These are phyloP conservation scores for Candida multigemmis DNA, from an alignment of 805 yeast genomes.

Conservation along the genomic window DNA sequence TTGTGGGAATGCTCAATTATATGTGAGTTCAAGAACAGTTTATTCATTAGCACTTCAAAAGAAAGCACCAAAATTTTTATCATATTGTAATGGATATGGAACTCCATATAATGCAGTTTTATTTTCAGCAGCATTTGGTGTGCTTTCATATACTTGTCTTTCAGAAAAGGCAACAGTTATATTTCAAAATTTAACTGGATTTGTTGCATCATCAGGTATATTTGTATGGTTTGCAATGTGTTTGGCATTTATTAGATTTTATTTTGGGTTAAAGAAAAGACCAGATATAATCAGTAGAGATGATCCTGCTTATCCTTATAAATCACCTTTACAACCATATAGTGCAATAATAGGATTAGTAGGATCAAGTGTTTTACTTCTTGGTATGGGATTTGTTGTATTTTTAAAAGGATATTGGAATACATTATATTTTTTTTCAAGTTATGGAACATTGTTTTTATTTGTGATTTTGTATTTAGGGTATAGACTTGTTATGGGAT, in stretches of 20 bases:
- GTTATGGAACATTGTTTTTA: conserved; percentile 52
- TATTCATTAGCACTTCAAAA: conserved; percentile 37
- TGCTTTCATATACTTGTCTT: conserved; percentile 53
- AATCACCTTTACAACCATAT: conserved; percentile 64
- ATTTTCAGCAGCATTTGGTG: conserved; percentile 52
- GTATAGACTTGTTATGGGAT: conserved; percentile 51
- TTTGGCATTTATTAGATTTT: conserved; percentile 53
- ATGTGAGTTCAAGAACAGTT: conserved; percentile 33
- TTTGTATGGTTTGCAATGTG: conserved; percentile 76
- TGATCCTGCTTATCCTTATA: conserved; percentile 58
- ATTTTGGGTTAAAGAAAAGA: conserved; percentile 48
- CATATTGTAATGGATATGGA: conserved; percentile 52
- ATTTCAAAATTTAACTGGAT: conserved; percentile 57
- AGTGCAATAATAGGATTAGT: conserved; percentile 53
- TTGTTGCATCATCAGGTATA: conserved; percentile 67
- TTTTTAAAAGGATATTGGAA: conserved; percentile 53
- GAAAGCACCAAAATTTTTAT: conserved; percentile 54
- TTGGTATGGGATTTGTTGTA: conserved; percentile 55
- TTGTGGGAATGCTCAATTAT: conserved; percentile 37
- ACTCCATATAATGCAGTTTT: conserved; percentile 68
- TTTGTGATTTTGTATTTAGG: conserved; percentile 43
- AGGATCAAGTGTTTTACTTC: conserved; percentile 41
- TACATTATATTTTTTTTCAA: conserved; percentile 51
- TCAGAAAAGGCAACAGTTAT: conserved; percentile 49
- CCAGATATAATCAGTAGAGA: conserved; percentile 59